Evolutionary conservation across 116 monocot species (phyloP).

Genomic region (Papilionanthe hybrid): DNA sequence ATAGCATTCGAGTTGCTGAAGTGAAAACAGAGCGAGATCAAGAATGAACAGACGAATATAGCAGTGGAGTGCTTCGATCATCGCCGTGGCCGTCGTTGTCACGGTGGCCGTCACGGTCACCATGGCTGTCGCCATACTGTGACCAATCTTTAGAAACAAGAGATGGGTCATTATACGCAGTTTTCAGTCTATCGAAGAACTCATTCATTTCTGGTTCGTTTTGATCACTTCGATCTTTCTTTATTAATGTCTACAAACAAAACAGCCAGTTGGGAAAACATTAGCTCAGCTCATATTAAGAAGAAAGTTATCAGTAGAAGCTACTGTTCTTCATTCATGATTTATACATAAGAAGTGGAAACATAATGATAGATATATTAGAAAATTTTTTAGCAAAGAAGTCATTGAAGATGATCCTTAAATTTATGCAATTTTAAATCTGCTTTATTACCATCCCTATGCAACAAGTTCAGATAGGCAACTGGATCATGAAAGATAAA

Average conservation of each 20-base stretch:
- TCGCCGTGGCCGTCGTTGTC: too few species aligned
- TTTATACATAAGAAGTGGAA: too few species aligned
- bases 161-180: constrained; percentile 64
- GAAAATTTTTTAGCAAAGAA: too few species aligned
- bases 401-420: too few species aligned
- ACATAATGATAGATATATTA: too few species aligned
- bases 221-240: constrained; percentile 71
- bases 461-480: too few species aligned
- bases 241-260: constrained; percentile 70
- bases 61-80: constrained; percentile 34
- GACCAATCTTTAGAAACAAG: constrained; percentile 36
- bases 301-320: neutral
- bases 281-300: neutral
- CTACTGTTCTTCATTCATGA: too few species aligned
- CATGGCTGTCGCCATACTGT: neutral
- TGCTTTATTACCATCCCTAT: too few species aligned
- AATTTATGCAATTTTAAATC: too few species aligned
- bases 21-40: neutral
- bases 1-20: neutral
- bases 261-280: neutral
- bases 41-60: constrained; percentile 13
- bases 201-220: constrained; percentile 54
- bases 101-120: too few species aligned
- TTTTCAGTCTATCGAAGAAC: constrained; percentile 55
- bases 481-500: too few species aligned